Base-by-base conservation (phyloP, 2,329 filamentous ascomycete species). In the Domatiomyces globalis region DNA sequence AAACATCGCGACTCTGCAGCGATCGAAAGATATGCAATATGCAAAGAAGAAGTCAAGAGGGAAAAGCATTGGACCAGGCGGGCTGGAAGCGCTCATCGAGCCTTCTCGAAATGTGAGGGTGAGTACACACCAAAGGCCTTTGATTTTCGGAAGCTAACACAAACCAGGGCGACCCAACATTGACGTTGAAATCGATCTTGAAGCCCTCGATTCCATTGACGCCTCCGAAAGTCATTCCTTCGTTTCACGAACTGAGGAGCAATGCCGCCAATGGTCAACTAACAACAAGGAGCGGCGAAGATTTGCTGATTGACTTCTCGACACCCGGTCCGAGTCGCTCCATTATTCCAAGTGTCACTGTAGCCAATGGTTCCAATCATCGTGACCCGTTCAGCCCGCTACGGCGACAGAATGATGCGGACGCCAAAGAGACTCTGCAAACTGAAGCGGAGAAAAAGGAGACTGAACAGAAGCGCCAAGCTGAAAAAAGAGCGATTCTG, bases 41-140 rank as follows among this genome's bases (percentile, higher is more conserved):
- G 65, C 64, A 49, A 68, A 69, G 42, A 76, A 75, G 70, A 90
- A 88, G 70, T 85, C 84, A 53, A 82, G 92, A 58, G 95, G 90
- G 70, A 96, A 95, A 73, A 96, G 90, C 69, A 83, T 98, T 60
- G 92, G 92, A 2, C 90, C 92, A 15, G 92, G 90, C 48, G 88
- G 89, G 22, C 70, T 95, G 45, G 88, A 94, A 72, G 83, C 84
- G 52, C 74, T 94, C 51, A 88, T 84, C 66, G 77, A 83, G 63
- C 78, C 77, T 45, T 79, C 75, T 63, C 86, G 85, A 33, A 94
- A 94, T 66, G 75, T 85, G 61, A 85, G 87, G 71, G 87, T 92
- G 77, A 63, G 73, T 60, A 53, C 43, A 45, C 10, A 39, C 10
- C 33, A 5, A 4, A 39, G 15, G 44, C 49, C 22, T 43, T 4